phyloP scores from a whole-genome alignment of 2,329 filamentous ascomycete genomes.

The Trichoderma citrinoviride region DNA sequence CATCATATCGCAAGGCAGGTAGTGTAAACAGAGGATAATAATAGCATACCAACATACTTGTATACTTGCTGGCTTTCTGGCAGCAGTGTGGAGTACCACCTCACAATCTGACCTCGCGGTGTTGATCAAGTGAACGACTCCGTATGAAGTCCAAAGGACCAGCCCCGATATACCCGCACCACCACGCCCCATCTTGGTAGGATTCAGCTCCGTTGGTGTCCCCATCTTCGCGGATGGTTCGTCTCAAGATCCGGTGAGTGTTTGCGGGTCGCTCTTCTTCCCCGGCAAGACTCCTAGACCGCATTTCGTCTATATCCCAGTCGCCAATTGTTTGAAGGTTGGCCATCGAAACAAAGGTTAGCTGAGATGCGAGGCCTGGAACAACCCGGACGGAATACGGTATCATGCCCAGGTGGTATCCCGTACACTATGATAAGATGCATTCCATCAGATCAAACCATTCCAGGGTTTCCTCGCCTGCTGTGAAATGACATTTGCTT shows the following conservation, averaged over 20 bases:
- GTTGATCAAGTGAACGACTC: neutral
- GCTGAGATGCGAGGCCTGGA: neutral
- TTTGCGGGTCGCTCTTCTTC: neutral
- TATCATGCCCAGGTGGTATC: neutral
- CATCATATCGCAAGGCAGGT: neutral
- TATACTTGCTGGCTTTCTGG: neutral
- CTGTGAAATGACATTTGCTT: conserved; percentile 2
- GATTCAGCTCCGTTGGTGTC: neutral
- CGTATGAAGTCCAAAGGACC: neutral
- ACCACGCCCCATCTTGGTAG: neutral
- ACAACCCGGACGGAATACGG: neutral
- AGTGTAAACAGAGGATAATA: neutral
- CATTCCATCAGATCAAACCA: neutral
- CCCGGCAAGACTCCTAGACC: neutral
- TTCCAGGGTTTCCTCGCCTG: neutral
- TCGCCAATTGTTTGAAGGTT: conserved; percentile 1
- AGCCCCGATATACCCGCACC: neutral
- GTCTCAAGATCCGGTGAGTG: neutral
- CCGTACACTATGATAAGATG: neutral
- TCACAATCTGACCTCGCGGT: too few relatives aligned
- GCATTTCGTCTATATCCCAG: neutral
- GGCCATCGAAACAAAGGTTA: neutral
- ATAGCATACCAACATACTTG: neutral
- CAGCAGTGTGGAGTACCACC: neutral
- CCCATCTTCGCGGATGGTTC: neutral